Evolutionary conservation across 2,329 filamentous ascomycete genomes (phyloP).

Genomic region (Acephala macrosclerotiorum): DNA sequence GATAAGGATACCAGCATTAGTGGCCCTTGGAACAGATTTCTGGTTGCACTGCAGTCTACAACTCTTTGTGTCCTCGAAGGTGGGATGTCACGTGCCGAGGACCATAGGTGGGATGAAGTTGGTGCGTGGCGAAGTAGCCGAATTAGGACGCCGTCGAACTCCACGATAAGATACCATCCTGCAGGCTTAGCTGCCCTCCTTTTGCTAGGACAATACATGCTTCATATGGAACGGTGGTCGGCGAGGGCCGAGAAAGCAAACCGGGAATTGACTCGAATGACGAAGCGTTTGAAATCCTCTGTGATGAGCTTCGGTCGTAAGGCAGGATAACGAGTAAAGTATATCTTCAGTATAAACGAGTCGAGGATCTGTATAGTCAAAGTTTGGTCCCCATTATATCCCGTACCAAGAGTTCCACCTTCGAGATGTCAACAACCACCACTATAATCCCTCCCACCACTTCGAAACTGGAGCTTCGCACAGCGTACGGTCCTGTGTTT

Average conservation of each 20-base stretch:
- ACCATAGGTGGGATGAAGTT: background rate
- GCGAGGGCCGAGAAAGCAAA: conserved; percentile 9
- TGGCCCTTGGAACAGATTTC: background rate
- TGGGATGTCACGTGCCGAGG: conserved; percentile 1
- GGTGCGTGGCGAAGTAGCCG: background rate
- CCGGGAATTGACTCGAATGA: background rate
- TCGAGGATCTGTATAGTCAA: background rate
- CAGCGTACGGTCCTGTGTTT: conserved; percentile 52
- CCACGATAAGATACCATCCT: background rate
- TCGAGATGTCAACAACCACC: conserved; percentile 16
- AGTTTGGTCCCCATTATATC: background rate
- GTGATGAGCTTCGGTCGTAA: background rate
- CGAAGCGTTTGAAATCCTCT: background rate
- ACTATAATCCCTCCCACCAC: conserved; percentile 34
- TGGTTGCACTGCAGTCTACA: background rate
- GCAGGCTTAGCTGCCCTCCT: background rate
- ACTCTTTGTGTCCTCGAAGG: background rate
- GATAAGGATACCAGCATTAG: conserved; percentile 7
- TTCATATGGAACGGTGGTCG: conserved; percentile 9
- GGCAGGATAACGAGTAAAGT: background rate
- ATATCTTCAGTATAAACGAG: conserved; percentile 1
- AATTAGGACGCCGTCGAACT: background rate
- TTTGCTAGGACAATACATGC: background rate
- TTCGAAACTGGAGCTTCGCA: conserved; percentile 53
- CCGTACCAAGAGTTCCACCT: background rate